Evolutionary conservation across 1,139 yeast species (phyloP).

Genomic region (Eremothecium gossypii): DNA sequence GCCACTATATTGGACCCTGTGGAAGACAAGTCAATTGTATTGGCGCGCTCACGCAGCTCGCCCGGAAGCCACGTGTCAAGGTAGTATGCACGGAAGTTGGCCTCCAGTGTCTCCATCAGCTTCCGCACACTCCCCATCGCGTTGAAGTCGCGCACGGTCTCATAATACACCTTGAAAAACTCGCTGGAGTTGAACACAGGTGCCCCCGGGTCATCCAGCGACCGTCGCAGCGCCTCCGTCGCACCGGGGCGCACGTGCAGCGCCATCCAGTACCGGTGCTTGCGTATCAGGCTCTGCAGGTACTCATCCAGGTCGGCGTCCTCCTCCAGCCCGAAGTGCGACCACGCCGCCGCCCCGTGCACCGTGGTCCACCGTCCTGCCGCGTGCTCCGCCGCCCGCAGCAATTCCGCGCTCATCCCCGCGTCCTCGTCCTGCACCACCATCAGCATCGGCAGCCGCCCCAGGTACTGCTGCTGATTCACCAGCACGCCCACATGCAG

Average conservation of each 20-base stretch:
- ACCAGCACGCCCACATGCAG: constrained; percentile 20
- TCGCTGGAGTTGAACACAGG: constrained; percentile 18
- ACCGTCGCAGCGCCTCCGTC: constrained; percentile 33
- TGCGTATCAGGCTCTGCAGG: constrained; percentile 35
- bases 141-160: constrained; percentile 45
- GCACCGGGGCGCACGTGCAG: constrained; percentile 40
- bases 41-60: constrained; percentile 15
- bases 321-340: constrained; percentile 23
- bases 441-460: constrained; percentile 13
- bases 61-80: constrained; percentile 19
- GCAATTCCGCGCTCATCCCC: constrained; percentile 10
- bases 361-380: constrained; percentile 27
- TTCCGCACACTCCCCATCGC: constrained; percentile 33
- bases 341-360: constrained; percentile 8
- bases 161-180: constrained; percentile 35
- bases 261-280: constrained; percentile 47
- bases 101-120: constrained; percentile 31
- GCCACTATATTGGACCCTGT: constrained; percentile 32
- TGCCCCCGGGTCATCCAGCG: constrained; percentile 28
- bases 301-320: constrained; percentile 33
- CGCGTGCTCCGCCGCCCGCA: constrained; percentile 9
- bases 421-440: constrained; percentile 16
- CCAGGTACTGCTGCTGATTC: constrained; percentile 7
- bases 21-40: constrained; percentile 11
- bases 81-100: constrained; percentile 28